A percentile compares a stretch with the other conserved stretches of the same genome.
phyloP scores from a whole-genome alignment of 495 filamentous ascomycete genomes.

The Tuber melanosporum region DNA sequence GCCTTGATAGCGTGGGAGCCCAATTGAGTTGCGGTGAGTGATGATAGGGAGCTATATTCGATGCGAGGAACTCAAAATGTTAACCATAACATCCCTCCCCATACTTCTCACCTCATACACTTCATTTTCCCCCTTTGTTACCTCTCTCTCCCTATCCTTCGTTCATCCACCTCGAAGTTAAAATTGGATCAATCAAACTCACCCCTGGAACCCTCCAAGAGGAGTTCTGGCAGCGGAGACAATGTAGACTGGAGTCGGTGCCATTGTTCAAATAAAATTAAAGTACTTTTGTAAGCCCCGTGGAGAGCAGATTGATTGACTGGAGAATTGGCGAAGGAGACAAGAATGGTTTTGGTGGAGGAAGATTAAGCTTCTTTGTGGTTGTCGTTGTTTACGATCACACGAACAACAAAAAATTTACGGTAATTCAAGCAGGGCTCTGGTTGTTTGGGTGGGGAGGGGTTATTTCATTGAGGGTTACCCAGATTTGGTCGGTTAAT shows the following conservation, averaged over 20 bases:
- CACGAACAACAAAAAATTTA: not conserved
- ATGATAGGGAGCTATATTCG: slow-evolving; percentile 65
- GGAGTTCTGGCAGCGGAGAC: slow-evolving; percentile 87
- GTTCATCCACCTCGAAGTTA: not conserved
- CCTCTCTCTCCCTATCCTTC: not conserved
- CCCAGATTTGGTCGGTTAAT: not conserved
- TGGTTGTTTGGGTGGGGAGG: not conserved
- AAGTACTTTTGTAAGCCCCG: not conserved
- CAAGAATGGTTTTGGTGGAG: not conserved
- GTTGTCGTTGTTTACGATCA: not conserved
- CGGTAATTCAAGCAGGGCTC: too few relatives aligned
- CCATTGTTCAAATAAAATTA: not conserved
- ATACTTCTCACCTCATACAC: slow-evolving; percentile 5
- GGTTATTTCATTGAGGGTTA: not conserved
- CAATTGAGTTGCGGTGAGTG: slow-evolving; percentile 75
- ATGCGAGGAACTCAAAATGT: slow-evolving; percentile 11
- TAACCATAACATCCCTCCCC: slow-evolving; percentile 22
- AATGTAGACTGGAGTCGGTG: slow-evolving; percentile 64
- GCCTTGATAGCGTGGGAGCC: slow-evolving; percentile 88
- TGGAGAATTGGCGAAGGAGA: not conserved
- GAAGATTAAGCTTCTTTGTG: not conserved
- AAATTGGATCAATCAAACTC: slow-evolving; percentile 40
- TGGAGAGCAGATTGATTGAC: not conserved
- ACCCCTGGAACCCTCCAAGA: slow-evolving; percentile 90
- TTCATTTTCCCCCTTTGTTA: not conserved